Percentiles rank a stretch among this genome's conserved stretches.
These are phyloP conservation scores for Talaromyces albobiverticillius DNA, from an alignment of 2,329 filamentous ascomycete genomes.

Conservation along the genomic window DNA sequence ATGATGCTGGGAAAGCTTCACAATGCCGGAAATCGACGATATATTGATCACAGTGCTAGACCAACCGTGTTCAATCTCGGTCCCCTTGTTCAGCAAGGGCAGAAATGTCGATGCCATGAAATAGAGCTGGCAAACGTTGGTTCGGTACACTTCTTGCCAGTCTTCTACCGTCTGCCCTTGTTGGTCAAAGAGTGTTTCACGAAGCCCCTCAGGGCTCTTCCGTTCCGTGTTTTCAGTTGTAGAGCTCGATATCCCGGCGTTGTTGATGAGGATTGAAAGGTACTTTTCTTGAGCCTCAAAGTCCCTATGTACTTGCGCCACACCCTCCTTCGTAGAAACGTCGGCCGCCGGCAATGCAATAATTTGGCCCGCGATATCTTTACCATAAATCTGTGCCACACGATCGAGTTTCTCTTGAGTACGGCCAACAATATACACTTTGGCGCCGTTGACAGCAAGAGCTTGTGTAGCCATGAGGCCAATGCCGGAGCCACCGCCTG, in stretches of 20 bases:
- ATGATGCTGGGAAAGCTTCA: conserved; percentile 69
- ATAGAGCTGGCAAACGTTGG: conserved; percentile 73
- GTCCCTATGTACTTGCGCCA: conserved; percentile 55
- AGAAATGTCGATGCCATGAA: conserved; percentile 71
- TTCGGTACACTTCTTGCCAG: conserved; percentile 69
- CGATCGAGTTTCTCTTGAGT: conserved; percentile 38
- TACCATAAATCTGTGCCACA: conserved; percentile 39
- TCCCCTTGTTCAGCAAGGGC: conserved; percentile 65
- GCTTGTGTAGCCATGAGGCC: conserved; percentile 62
- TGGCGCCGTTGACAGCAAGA: conserved; percentile 59
- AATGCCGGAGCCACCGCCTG: conserved; percentile 62
- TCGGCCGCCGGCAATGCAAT: conserved; percentile 58
- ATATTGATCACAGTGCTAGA: conserved; percentile 67
- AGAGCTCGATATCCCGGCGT: conserved; percentile 65
- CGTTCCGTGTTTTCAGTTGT: conserved; percentile 49
- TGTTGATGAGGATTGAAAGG: conserved; percentile 68
- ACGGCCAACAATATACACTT: conserved; percentile 60
- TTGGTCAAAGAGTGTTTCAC: conserved; percentile 62
- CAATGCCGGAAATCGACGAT: conserved; percentile 70
- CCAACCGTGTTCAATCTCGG: conserved; percentile 56
- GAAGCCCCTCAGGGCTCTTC: conserved; percentile 54
- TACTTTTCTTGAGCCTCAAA: conserved; percentile 61
- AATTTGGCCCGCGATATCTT: conserved; percentile 53
- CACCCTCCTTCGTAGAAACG: conserved; percentile 61
- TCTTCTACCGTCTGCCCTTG: conserved; percentile 59